Evolutionary conservation across 371 early-diverging fungal genomes (phyloP), one percentile per base, ranked within the genome.

Genomic region (Syncephalastrum racemosum): DNA sequence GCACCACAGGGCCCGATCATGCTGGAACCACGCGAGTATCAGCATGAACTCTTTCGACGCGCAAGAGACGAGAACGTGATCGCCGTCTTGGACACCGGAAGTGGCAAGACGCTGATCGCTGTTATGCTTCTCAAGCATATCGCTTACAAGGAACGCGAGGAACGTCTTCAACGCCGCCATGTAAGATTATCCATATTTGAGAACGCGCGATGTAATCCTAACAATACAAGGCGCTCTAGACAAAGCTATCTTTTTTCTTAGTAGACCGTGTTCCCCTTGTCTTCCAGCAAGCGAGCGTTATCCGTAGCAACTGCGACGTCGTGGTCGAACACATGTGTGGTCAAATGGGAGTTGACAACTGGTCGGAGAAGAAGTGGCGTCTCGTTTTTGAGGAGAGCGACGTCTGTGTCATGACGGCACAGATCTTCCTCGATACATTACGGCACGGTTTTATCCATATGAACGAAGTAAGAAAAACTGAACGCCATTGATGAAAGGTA

Each of bases 91-190:
- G 92, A 93, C 55, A 96, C 97, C 0, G 97, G 97, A 8, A 84
- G 88, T 18, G 97, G 97, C n/a, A 95, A 97, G 66, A 96, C 97
- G 3, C 68, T 95, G 2, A 90, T 94, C 24, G 87, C 96, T 0
- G 86, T 87, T 39, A 78, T 95, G 85, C 73, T 96, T 22, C 88
- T 95, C 42, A 86, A 89, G 63, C 76, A 91, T 52, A 83, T 90
- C 64, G 77, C 71, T 2, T 40, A 39, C 7, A 62, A 53, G 53
- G 86, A 77, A 46, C 42, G 59, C 51, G 46, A 61, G 46, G 73
- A 60, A 39, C 63, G 74, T 25, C 53, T 65, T 27, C 53, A 36
- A 3, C 53, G 71, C 47, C 59, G 57, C 43, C 71, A 75, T 67
- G 84, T 82, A 44, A 43, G 46, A 18, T 19, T 39, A 51, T 19